Evolutionary conservation across 331 rosid genomes (phyloP).

Genomic region (Prunus yedoensis): DNA sequence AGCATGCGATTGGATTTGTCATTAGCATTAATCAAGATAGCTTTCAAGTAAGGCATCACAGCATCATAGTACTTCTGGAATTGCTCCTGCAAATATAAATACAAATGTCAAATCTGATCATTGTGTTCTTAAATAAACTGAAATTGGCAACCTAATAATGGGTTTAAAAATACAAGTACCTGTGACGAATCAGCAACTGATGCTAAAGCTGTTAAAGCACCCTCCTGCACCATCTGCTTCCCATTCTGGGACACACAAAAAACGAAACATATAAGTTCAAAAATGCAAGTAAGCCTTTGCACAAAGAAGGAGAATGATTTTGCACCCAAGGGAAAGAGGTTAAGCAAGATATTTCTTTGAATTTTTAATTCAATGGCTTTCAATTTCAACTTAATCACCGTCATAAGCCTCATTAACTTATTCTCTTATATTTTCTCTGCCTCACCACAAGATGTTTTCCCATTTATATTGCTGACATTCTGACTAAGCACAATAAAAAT

Average conservation of each 20-base stretch:
- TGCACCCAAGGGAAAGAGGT: not conserved
- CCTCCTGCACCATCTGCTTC: constrained; percentile 79
- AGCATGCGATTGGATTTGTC: constrained; percentile 73
- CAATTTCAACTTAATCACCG: not conserved
- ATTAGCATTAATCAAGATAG: constrained; percentile 69
- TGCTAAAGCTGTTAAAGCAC: constrained; percentile 73
- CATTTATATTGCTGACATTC: not conserved
- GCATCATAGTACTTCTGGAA: constrained; percentile 69
- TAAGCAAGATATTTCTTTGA: not conserved
- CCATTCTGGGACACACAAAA: constrained; percentile 43
- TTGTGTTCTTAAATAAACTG: not conserved
- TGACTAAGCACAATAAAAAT: not conserved
- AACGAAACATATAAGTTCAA: not conserved
- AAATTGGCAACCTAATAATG: not conserved
- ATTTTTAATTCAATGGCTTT: not conserved
- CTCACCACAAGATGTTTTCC: not conserved
- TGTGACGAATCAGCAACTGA: constrained; percentile 81
- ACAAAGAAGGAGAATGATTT: not conserved
- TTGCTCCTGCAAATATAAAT: constrained; percentile 47
- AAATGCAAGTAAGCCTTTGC: not conserved
- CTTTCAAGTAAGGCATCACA: constrained; percentile 67
- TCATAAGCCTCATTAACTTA: not conserved
- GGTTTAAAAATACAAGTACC: constrained; percentile 24
- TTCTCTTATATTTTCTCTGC: not conserved
- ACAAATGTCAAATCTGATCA: constrained; percentile 13